These are phyloP conservation scores for Calocybe indica DNA, from an alignment of 768 basidiomycete genomes.

Conservation along the genomic window DNA sequence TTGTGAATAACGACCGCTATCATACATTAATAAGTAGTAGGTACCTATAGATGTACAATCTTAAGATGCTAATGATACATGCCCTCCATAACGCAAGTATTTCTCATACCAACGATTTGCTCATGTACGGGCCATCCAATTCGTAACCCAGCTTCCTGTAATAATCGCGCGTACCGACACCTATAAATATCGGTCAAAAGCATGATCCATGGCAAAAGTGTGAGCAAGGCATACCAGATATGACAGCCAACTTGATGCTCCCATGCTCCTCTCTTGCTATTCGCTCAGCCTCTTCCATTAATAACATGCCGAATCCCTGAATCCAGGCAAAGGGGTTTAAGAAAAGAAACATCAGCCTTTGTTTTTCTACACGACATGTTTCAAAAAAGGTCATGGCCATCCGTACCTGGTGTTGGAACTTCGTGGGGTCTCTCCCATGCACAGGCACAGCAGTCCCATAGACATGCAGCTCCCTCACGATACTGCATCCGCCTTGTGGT, in stretches of 20 bases:
- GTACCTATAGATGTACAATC: background rate
- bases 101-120: constrained; percentile 59
- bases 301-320: constrained; percentile 90
- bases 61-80: background rate
- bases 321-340: constrained; percentile 3
- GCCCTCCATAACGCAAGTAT: constrained; percentile 1
- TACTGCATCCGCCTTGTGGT: constrained; percentile 64
- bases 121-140: constrained; percentile 98
- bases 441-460: constrained; percentile 98
- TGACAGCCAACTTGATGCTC: constrained; percentile 93
- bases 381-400: background rate
- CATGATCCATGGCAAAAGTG: background rate
- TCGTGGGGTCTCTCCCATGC: constrained; percentile 94
- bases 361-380: background rate
- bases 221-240: constrained; percentile 54
- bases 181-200: constrained; percentile 26
- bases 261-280: constrained; percentile 98
- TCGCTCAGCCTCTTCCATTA: constrained; percentile 99
- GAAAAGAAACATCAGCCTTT: background rate
- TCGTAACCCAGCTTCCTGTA: constrained; percentile 92
- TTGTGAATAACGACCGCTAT: background rate
- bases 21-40: background rate
- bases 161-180: constrained; percentile 96
- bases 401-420: constrained; percentile 89
- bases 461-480: constrained; percentile 94